phyloP scores from a whole-genome alignment of 2,329 filamentous ascomycete species.

The Sporothrix sp. region DNA sequence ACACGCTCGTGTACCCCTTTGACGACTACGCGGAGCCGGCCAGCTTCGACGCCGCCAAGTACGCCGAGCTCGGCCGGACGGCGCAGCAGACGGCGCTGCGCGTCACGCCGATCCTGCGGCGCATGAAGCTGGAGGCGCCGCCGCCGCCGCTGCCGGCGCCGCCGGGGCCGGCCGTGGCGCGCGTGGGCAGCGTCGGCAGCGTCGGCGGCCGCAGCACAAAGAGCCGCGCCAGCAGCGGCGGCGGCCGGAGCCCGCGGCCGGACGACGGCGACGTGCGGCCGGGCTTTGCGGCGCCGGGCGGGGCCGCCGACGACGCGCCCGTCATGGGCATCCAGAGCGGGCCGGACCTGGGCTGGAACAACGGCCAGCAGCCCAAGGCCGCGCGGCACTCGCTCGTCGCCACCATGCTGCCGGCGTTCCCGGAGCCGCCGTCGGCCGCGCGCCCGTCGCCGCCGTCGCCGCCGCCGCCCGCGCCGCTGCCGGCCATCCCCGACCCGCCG shows the following conservation, averaged over 20 bases:
- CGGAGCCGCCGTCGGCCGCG: neutral
- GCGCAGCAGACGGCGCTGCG: slow-evolving; percentile 40
- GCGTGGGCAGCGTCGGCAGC: slow-evolving; percentile 9
- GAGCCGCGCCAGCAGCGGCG: neutral
- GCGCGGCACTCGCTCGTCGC: slow-evolving; percentile 1
- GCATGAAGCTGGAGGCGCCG: slow-evolving; percentile 39
- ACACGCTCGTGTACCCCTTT: slow-evolving; percentile 45
- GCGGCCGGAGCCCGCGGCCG: neutral
- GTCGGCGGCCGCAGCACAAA: neutral
- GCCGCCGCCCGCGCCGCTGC: neutral
- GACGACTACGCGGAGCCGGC: slow-evolving; percentile 43
- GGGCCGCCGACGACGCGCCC: slow-evolving; percentile 1
- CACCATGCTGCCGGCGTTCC: slow-evolving; percentile 1
- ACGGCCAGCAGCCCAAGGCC: slow-evolving; percentile 1
- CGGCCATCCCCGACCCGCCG: slow-evolving; percentile 7
- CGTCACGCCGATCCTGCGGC: slow-evolving; percentile 41
- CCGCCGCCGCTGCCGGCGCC: neutral
- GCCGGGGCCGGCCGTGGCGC: neutral
- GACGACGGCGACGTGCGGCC: neutral
- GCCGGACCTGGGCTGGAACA: slow-evolving; percentile 17
- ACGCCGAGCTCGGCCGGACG: slow-evolving; percentile 36
- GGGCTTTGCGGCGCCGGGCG: neutral
- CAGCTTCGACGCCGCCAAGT: slow-evolving; percentile 42
- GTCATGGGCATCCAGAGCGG: slow-evolving; percentile 17
- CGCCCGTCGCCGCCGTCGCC: slow-evolving; percentile 8